Conservation (phyloP, 2,329 filamentous ascomycete genomes). For the Atkinsonella hypoxylon region DNA sequence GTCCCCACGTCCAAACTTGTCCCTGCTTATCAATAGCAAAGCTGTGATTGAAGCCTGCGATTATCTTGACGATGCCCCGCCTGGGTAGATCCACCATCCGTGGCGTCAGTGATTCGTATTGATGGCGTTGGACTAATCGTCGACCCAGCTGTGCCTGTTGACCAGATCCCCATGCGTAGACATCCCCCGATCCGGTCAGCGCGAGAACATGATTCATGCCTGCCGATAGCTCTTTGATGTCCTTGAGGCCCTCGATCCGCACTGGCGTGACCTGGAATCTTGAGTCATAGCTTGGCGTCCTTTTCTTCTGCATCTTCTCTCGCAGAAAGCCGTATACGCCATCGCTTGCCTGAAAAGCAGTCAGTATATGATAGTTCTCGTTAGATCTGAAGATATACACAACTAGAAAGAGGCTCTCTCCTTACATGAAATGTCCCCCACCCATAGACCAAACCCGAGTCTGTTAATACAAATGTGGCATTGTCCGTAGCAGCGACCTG, state of each 20-base stretch:
- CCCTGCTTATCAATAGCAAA: conserved; percentile 54
- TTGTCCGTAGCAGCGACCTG: conserved; percentile 52
- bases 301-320: conserved; percentile 24
- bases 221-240: conserved; percentile 46
- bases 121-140: conserved; percentile 37
- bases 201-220: conserved; percentile 57
- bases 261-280: conserved; percentile 21
- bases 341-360: conserved; percentile 3
- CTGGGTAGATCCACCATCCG: conserved; percentile 15
- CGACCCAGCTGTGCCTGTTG: conserved; percentile 38
- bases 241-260: conserved; percentile 41
- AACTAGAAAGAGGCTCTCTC: conserved; percentile 4
- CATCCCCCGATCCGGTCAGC: conserved; percentile 39
- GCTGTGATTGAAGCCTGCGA: conserved; percentile 53
- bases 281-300: conserved; percentile 12
- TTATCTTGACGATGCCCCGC: conserved; percentile 25
- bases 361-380: background rate
- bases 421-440: conserved; percentile 64
- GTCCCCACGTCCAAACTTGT: conserved; percentile 56
- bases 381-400: background rate
- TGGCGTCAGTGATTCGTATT: conserved; percentile 34
- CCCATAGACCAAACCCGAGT: conserved; percentile 57
- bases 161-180: conserved; percentile 12
- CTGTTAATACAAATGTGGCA: conserved; percentile 57
- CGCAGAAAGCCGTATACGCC: conserved; percentile 8